These are phyloP conservation scores for Cyclocybe aegerita DNA, from an alignment of 768 basidiomycete species.

Conservation along the genomic window DNA sequence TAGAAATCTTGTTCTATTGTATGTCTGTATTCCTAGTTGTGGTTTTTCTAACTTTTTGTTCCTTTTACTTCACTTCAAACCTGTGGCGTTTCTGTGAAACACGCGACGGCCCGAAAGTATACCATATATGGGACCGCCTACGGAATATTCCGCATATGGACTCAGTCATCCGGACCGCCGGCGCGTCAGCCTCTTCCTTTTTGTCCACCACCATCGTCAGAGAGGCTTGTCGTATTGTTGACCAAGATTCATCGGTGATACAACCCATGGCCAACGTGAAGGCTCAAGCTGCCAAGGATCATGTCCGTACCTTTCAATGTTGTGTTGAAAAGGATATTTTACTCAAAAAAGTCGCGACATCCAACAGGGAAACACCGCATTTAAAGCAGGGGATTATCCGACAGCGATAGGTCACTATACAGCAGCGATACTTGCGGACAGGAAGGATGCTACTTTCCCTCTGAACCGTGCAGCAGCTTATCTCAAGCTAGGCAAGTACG, in stretches of 20 bases:
- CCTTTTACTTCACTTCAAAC: too few species aligned
- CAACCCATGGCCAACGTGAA: slow-evolving; percentile 16
- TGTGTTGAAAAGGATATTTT: not conserved
- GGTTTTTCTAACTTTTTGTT: not conserved
- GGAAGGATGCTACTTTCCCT: slow-evolving; percentile 71
- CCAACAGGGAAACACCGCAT: slow-evolving; percentile 81
- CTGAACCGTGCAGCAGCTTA: slow-evolving; percentile 91
- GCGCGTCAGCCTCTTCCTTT: too few species aligned
- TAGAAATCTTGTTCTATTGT: too few species aligned
- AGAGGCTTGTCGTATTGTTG: too few species aligned
- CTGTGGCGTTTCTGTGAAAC: too few species aligned
- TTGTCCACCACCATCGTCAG: too few species aligned
- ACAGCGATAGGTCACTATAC: slow-evolving; percentile 87
- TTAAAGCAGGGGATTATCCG: slow-evolving; percentile 78
- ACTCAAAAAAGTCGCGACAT: not conserved
- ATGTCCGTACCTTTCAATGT: slow-evolving; percentile 19
- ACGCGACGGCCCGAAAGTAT: not conserved
- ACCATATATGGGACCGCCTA: too few species aligned
- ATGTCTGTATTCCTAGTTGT: too few species aligned
- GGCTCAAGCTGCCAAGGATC: slow-evolving; percentile 36
- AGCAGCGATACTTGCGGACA: slow-evolving; percentile 71
- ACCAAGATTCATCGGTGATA: too few species aligned
- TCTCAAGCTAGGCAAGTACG: slow-evolving; percentile 93
- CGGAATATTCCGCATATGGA: too few species aligned
- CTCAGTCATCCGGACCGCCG: too few species aligned